Percentiles rank a stretch among this genome's conserved stretches.
Evolutionary conservation across 768 basidiomycete genomes (phyloP).

Genomic region (Kwoniella sp.): DNA sequence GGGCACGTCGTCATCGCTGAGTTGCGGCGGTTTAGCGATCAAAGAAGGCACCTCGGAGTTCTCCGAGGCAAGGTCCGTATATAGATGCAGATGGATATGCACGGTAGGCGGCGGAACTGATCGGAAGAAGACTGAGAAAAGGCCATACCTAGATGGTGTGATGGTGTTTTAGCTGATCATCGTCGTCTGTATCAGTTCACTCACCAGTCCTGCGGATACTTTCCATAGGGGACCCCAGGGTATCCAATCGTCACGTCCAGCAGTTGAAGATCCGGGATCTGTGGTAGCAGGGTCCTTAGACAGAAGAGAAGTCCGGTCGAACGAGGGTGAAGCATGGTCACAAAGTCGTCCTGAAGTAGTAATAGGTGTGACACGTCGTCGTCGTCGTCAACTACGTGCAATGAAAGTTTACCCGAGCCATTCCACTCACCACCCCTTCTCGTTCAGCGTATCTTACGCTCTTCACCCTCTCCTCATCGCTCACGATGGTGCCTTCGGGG

Average conservation of each 20-base stretch:
- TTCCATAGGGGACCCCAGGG: slow-evolving; percentile 78
- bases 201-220: slow-evolving; percentile 74
- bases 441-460: slow-evolving; percentile 87
- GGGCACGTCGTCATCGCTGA: slow-evolving; percentile 43
- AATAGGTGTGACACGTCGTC: neutral
- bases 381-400: no score
- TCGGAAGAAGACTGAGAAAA: slow-evolving; percentile 82
- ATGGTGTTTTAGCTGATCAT: neutral
- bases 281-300: slow-evolving; percentile 75
- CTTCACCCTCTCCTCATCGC: slow-evolving; percentile 77
- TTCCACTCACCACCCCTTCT: slow-evolving; percentile 74
- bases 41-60: slow-evolving; percentile 57
- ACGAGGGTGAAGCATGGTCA: slow-evolving; percentile 80
- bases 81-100: slow-evolving; percentile 82
- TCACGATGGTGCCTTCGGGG: slow-evolving; percentile 94
- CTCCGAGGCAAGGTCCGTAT: slow-evolving; percentile 61
- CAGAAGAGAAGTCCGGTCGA: slow-evolving; percentile 88
- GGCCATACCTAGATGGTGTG: slow-evolving; percentile 63
- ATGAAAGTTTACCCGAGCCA: no score
- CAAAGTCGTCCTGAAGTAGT: slow-evolving; percentile 69
- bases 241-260: slow-evolving; percentile 92
- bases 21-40: slow-evolving; percentile 32
- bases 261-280: slow-evolving; percentile 73
- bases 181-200: neutral
- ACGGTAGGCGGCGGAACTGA: slow-evolving; percentile 79